These are phyloP conservation scores for Protomyces arabidopsidicola DNA, from an alignment of 1,139 yeast species.

Conservation along the genomic window DNA sequence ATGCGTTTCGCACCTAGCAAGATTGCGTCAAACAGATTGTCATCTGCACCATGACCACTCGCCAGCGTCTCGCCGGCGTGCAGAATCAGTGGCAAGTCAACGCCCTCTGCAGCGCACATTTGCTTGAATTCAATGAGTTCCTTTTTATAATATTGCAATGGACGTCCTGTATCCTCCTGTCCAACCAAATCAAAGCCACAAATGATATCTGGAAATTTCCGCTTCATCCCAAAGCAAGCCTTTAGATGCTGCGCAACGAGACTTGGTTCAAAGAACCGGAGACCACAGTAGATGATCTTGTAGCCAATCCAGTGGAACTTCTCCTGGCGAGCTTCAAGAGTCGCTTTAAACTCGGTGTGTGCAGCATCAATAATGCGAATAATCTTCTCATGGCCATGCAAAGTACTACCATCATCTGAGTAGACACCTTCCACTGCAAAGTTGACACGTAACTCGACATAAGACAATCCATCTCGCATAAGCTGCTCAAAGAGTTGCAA, in stretches of 20 bases:
- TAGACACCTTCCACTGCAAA: not conserved
- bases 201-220: not conserved
- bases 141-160: not conserved
- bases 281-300: not conserved
- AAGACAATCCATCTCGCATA: not conserved
- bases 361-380: not conserved
- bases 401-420: not conserved
- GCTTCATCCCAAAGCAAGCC: not conserved
- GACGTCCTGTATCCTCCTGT: slow-evolving; percentile 1
- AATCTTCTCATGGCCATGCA: not conserved
- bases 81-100: not conserved
- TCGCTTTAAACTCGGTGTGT: not conserved
- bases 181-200: slow-evolving; percentile 3
- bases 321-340: not conserved
- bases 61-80: slow-evolving; percentile 5
- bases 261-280: not conserved
- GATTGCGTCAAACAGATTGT: not conserved
- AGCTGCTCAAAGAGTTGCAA: not conserved
- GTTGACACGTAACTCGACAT: not conserved
- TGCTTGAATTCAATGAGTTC: not conserved
- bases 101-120: not conserved
- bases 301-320: not conserved
- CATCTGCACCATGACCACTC: slow-evolving; percentile 2
- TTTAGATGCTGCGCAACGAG: not conserved
- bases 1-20: slow-evolving; percentile 1